Conservation (phyloP, 129 eudicot genomes). For the Lonicera japonica region DNA sequence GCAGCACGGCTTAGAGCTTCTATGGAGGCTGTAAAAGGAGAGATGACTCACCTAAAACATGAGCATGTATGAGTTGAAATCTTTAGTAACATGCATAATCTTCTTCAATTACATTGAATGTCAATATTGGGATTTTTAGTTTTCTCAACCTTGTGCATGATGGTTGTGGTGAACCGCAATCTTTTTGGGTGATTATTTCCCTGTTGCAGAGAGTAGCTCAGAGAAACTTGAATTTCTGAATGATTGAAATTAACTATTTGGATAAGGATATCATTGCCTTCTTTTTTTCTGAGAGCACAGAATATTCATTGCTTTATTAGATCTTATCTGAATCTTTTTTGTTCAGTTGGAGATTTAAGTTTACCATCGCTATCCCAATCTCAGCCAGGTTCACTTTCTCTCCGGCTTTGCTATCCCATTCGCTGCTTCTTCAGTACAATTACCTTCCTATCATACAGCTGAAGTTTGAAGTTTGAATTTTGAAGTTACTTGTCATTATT, state of each 20-base stretch:
- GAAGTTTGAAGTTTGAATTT: background rate
- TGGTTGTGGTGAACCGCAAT: background rate
- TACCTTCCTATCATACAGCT: background rate
- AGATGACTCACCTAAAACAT: constrained; percentile 59
- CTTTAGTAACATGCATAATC: background rate
- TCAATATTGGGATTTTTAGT: too few species aligned
- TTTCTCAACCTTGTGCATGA: background rate
- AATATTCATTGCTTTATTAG: background rate
- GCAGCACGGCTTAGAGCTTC: constrained; percentile 93
- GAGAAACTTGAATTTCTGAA: background rate
- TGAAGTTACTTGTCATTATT: background rate
- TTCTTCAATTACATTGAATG: constrained; percentile 1
- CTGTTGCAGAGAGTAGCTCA: background rate
- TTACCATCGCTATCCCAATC: background rate
- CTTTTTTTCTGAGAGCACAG: too few species aligned
- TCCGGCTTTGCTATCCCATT: background rate
- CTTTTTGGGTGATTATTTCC: background rate
- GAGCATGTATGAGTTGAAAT: constrained; percentile 57
- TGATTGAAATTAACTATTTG: background rate
- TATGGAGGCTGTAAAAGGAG: constrained; percentile 82
- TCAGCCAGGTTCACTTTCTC: background rate
- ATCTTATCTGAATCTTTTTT: background rate
- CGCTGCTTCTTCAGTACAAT: background rate
- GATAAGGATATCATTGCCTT: too few species aligned
- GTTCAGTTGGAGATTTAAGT: background rate